phyloP scores from a whole-genome alignment of 768 basidiomycete species.

The Pulveroboletus sp. region DNA sequence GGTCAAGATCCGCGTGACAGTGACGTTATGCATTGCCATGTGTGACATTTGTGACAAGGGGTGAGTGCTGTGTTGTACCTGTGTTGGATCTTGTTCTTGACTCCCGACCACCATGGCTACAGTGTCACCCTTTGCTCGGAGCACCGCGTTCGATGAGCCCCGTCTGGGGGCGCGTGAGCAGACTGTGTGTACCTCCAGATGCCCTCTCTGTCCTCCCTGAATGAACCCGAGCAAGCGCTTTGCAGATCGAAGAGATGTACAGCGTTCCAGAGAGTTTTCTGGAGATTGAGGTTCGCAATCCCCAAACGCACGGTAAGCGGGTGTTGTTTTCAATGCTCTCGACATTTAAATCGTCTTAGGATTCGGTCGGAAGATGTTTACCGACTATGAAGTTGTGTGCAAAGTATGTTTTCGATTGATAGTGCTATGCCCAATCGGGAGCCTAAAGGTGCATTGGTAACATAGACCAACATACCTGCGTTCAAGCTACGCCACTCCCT shows the following conservation, averaged over 20 bases:
- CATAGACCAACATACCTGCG: slow-evolving; percentile 95
- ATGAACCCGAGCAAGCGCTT: slow-evolving; percentile 34
- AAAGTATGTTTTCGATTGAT: slow-evolving; percentile 51
- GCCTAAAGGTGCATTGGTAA: background rate
- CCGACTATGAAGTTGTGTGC: slow-evolving; percentile 98
- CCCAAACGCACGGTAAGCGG: slow-evolving; percentile 85
- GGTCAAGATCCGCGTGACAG: slow-evolving; percentile 33
- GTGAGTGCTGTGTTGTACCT: slow-evolving; percentile 22
- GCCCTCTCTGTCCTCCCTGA: slow-evolving; percentile 14
- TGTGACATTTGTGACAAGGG: slow-evolving; percentile 22
- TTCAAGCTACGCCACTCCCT: slow-evolving; percentile 95
- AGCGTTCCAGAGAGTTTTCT: slow-evolving; percentile 95
- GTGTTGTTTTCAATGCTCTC: background rate
- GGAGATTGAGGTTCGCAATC: slow-evolving; percentile 96
- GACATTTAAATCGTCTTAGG: slow-evolving; percentile 36
- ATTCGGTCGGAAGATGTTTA: slow-evolving; percentile 98
- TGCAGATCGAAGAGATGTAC: slow-evolving; percentile 97
- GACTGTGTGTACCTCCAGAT: slow-evolving; percentile 40
- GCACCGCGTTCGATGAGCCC: slow-evolving; percentile 53
- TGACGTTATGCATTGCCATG: slow-evolving; percentile 2
- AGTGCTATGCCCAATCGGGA: background rate
- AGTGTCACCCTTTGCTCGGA: slow-evolving; percentile 63
- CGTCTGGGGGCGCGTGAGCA: slow-evolving; percentile 51
- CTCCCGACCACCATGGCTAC: slow-evolving; percentile 30
- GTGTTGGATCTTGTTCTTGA: slow-evolving; percentile 12